These are phyloP conservation scores for Kalmanozyma brasiliensis DNA, from an alignment of 1,284 basidiomycete species.

Conservation along the genomic window DNA sequence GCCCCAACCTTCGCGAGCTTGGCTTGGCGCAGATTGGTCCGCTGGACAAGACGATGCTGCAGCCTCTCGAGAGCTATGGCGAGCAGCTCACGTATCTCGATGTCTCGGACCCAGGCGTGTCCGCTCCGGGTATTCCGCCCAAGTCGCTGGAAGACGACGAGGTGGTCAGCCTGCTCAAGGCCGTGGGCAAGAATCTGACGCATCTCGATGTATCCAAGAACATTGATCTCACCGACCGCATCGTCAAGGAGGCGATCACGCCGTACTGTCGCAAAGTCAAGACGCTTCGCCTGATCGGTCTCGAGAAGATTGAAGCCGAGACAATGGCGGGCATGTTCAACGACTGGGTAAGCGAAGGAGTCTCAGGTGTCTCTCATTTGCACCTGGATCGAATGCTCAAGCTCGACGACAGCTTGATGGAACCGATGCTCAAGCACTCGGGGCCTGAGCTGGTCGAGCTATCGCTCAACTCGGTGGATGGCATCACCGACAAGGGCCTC, in stretches of 20 bases:
- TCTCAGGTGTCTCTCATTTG: slow-evolving; percentile 51
- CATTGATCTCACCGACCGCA: slow-evolving; percentile 72
- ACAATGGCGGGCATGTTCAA: slow-evolving; percentile 45
- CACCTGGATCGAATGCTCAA: slow-evolving; percentile 66
- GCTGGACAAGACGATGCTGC: slow-evolving; percentile 63
- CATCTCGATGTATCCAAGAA: slow-evolving; percentile 77
- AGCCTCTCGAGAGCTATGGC: slow-evolving; percentile 68
- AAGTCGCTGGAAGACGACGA: slow-evolving; percentile 73
- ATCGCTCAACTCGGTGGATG: slow-evolving; percentile 81
- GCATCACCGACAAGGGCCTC: slow-evolving; percentile 74
- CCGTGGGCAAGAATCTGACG: slow-evolving; percentile 72
- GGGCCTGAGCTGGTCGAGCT: slow-evolving; percentile 75
- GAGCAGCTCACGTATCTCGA: slow-evolving; percentile 73
- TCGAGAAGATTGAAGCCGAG: slow-evolving; percentile 72
- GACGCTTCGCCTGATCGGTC: slow-evolving; percentile 74
- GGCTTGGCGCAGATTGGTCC: slow-evolving; percentile 82
- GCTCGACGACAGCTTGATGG: slow-evolving; percentile 74
- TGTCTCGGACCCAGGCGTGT: slow-evolving; percentile 72
- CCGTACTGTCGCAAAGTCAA: slow-evolving; percentile 73
- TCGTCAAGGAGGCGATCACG: slow-evolving; percentile 76
- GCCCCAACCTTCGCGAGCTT: slow-evolving; percentile 76
- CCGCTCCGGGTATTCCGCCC: slow-evolving; percentile 66
- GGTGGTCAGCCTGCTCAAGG: slow-evolving; percentile 73
- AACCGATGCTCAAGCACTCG: slow-evolving; percentile 78
- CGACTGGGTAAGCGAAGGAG: slow-evolving; percentile 12